Conservation (phyloP, 2,329 filamentous ascomycete genomes). For the Trichophyton verrucosum region DNA sequence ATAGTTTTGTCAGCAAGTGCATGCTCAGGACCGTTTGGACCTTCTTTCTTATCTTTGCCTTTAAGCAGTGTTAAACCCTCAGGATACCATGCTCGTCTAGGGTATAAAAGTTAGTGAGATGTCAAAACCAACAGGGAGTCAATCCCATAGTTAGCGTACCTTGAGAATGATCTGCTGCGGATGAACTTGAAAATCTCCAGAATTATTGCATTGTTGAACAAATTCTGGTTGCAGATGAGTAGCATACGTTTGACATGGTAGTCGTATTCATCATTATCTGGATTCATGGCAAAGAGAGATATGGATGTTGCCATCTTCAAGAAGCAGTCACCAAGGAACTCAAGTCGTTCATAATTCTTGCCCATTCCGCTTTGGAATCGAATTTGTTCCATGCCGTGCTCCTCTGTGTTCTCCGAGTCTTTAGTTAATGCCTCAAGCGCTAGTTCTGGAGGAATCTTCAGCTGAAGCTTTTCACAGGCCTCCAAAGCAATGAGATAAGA, state of each 20-base stretch:
- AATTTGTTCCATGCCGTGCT: constrained; percentile 53
- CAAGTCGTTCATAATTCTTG: constrained; percentile 84
- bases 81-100: constrained; percentile 73
- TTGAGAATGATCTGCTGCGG: constrained; percentile 68
- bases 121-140: background rate
- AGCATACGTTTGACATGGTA: constrained; percentile 87
- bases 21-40: constrained; percentile 40
- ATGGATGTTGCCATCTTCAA: constrained; percentile 94
- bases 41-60: constrained; percentile 52
- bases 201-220: constrained; percentile 63
- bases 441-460: constrained; percentile 53
- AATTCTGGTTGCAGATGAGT: constrained; percentile 79
- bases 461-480: constrained; percentile 51
- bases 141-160: constrained; percentile 29
- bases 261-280: constrained; percentile 67
- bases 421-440: constrained; percentile 89
- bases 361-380: constrained; percentile 80
- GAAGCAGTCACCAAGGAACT: constrained; percentile 87
- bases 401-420: constrained; percentile 71
- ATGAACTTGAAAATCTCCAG: constrained; percentile 60
- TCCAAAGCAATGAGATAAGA: constrained; percentile 69
- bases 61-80: constrained; percentile 58
- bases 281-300: constrained; percentile 63
- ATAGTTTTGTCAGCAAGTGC: constrained; percentile 74
- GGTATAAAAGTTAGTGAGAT: constrained; percentile 11